phyloP scores from a whole-genome alignment of 2,329 filamentous ascomycete genomes.

The Sordariomycetes sp. region DNA sequence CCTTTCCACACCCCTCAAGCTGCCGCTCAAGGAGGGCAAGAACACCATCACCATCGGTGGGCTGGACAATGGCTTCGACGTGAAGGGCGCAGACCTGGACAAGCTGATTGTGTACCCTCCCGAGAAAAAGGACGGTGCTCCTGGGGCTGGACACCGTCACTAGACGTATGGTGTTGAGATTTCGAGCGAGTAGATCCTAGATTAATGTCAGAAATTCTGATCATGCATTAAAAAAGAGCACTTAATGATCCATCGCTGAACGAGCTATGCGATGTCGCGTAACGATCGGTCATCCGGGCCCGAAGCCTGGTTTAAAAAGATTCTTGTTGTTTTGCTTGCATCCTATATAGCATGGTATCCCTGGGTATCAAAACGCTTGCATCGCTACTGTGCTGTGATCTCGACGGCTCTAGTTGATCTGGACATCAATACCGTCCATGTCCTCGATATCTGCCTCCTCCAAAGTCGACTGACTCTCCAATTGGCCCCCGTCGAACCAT shows the following conservation, averaged over 20 bases:
- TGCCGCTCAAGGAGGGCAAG: constrained; percentile 42
- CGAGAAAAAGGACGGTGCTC: constrained; percentile 21
- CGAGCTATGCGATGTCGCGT: no score
- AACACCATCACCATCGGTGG: constrained; percentile 51
- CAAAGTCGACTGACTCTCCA: constrained; percentile 52
- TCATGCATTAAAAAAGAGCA: no score
- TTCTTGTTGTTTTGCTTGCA: no score
- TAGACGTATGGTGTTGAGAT: no score
- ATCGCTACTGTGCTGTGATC: no score
- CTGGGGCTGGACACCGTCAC: background rate
- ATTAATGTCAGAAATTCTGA: no score
- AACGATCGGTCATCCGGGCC: no score
- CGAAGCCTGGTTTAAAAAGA: no score
- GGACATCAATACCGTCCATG: constrained; percentile 67
- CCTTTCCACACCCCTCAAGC: constrained; percentile 43
- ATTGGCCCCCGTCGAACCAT: constrained; percentile 65
- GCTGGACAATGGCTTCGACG: constrained; percentile 43
- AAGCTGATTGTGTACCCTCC: constrained; percentile 50
- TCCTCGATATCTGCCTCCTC: constrained; percentile 64
- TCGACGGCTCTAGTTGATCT: constrained; percentile 39
- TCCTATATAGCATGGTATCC: background rate
- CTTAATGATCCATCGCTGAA: no score
- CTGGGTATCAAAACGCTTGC: background rate
- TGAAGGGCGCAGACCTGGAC: constrained; percentile 50
- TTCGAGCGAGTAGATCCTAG: no score